A percentile compares a stretch with the other conserved stretches of the same genome.
Evolutionary conservation across 2,329 filamentous ascomycete genomes (phyloP).

Genomic region (Aurifilum marmelostoma): DNA sequence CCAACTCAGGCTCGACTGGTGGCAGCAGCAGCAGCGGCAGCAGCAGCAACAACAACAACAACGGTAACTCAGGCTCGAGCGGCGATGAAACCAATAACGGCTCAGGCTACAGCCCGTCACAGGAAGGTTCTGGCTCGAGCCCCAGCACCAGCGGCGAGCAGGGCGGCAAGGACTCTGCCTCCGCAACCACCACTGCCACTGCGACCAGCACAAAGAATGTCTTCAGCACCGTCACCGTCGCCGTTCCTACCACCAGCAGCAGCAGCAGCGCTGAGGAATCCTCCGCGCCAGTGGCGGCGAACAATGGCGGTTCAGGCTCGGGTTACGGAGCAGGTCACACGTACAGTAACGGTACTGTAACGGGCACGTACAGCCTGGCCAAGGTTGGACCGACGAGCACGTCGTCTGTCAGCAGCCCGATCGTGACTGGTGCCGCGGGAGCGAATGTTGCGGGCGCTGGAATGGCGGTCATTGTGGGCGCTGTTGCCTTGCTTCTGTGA

Average conservation of each 20-base stretch:
- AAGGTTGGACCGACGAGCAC: constrained; percentile 20
- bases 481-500: constrained; percentile 26
- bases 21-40: constrained; percentile 2
- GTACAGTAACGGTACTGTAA: constrained; percentile 18
- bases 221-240: constrained; percentile 10
- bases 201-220: constrained; percentile 9
- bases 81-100: not conserved
- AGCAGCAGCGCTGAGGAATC: constrained; percentile 12
- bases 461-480: constrained; percentile 12
- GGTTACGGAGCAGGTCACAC: constrained; percentile 8
- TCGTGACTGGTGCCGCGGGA: constrained; percentile 25
- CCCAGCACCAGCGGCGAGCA: constrained; percentile 1
- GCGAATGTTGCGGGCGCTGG: constrained; percentile 9
- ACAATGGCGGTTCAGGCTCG: constrained; percentile 24
- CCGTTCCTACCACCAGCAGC: not conserved
- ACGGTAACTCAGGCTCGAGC: not conserved
- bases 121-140: constrained; percentile 10
- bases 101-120: constrained; percentile 4
- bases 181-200: not conserved
- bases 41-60: constrained; percentile 1
- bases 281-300: constrained; percentile 16
- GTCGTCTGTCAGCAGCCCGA: not conserved
- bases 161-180: not conserved
- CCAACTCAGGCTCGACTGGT: not conserved
- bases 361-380: constrained; percentile 24